Conservation (phyloP, 176 grass and related monocot species). For the Phragmites australis region DNA sequence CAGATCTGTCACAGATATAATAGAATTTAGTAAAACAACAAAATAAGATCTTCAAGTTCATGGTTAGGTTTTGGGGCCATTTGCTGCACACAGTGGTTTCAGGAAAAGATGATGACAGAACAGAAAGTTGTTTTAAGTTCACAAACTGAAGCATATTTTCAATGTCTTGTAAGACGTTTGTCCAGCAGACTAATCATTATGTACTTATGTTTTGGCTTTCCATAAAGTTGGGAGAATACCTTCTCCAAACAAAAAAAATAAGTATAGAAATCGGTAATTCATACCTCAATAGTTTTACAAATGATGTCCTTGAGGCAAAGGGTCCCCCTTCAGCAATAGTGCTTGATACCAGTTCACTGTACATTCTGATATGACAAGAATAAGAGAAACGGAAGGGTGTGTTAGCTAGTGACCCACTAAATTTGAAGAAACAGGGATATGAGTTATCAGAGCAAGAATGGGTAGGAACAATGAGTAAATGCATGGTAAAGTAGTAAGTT, state of each 20-base stretch:
- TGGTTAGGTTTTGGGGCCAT: neutral
- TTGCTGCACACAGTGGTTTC: neutral
- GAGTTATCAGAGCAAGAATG: conserved; percentile 26
- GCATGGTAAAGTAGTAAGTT: neutral
- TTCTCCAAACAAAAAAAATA: neutral
- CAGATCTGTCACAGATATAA: conserved; percentile 65
- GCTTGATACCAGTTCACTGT: conserved; percentile 95
- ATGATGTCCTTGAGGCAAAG: conserved; percentile 95
- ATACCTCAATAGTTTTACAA: conserved; percentile 95
- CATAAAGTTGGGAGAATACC: neutral
- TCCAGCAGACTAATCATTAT: too few relatives aligned
- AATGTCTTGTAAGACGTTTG: too few relatives aligned
- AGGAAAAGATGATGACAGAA: neutral
- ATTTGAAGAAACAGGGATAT: neutral
- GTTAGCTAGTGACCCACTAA: conserved; percentile 1
- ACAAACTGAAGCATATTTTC: too few relatives aligned
- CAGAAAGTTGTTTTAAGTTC: neutral
- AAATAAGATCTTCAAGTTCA: neutral
- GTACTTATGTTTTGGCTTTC: neutral
- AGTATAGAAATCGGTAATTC: neutral
- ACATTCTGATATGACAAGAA: conserved; percentile 74
- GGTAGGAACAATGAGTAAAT: neutral
- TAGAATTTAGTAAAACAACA: conserved; percentile 28
- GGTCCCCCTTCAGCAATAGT: conserved; percentile 97
- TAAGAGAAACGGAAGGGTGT: neutral